Conservation (phyloP, 805 yeast species). For the Candida tallmaniae region DNA sequence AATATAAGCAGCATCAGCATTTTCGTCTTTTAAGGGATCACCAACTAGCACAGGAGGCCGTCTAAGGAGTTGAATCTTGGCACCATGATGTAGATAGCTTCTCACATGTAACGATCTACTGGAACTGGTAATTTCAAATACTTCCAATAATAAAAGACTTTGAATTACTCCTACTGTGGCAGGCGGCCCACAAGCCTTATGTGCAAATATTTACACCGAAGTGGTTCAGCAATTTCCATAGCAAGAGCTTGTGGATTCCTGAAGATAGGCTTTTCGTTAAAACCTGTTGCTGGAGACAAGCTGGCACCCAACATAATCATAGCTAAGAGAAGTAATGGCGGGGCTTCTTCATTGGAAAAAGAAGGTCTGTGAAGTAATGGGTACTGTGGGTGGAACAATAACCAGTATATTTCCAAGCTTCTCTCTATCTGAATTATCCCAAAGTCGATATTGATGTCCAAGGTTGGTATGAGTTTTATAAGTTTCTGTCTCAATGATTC, state of each 20-base stretch:
- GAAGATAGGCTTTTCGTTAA: slow-evolving; percentile 10
- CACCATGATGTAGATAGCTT: slow-evolving; percentile 80
- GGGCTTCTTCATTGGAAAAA: slow-evolving; percentile 43
- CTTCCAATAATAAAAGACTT: slow-evolving; percentile 61
- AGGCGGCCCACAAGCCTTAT: slow-evolving; percentile 68
- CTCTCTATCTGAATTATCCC: slow-evolving; percentile 13
- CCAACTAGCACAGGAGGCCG: slow-evolving; percentile 34
- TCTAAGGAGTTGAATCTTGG: slow-evolving; percentile 33
- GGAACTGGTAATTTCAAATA: slow-evolving; percentile 66
- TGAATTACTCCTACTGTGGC: slow-evolving; percentile 72
- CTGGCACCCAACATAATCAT: slow-evolving; percentile 57
- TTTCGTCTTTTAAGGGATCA: slow-evolving; percentile 28
- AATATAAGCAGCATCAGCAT: slow-evolving; percentile 17
- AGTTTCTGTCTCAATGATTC: slow-evolving; percentile 10
- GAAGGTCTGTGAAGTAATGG: slow-evolving; percentile 59
- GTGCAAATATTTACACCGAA: slow-evolving; percentile 65
- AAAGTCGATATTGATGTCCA: slow-evolving; percentile 15
- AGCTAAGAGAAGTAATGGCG: slow-evolving; percentile 46
- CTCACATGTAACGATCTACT: slow-evolving; percentile 67
- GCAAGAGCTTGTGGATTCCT: slow-evolving; percentile 31
- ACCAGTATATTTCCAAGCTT: slow-evolving; percentile 45
- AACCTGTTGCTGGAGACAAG: slow-evolving; percentile 25
- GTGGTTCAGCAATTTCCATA: slow-evolving; percentile 47
- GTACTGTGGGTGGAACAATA: slow-evolving; percentile 50
- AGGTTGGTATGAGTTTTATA: slow-evolving; percentile 13